Base-by-base conservation (phyloP, 441 rosid species). In the Biscutella laevigata region DNA sequence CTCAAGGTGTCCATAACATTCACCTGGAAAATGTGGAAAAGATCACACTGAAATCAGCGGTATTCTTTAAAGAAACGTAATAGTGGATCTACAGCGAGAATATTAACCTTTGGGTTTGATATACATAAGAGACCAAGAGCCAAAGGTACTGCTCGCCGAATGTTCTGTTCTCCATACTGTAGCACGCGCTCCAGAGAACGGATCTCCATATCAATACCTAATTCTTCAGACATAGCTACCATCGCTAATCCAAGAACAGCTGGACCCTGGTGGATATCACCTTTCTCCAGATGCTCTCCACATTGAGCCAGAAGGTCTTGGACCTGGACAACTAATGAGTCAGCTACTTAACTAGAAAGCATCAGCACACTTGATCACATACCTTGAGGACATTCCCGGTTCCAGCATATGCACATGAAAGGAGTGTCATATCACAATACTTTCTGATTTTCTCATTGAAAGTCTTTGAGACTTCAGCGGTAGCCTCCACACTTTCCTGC, bases 141-240 rank as follows among this genome's bases (percentile, higher is more conserved):
- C 75, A 92, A 69, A 46, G 95, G 99, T 68, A 86, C 94, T 51
- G 90, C 94, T 10, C 88, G 78, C 3, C 95, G 82, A 38, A 84
- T 74, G 74, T 82, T 82, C 50, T 78, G 95, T 62, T 92, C 95
- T 25, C 97, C 92, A 53, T 88, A 92, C 72, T 88, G 95, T 62
- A 92, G 72, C 66, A 92, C 84, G 58, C 84, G 95, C 75, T 92
- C 97, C 52, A 92, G 61, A 12, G 95, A 84, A 44, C 95, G 90
- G 56, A 92, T 84, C 52, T 78, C 94, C 97, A 92, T 92, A 64
- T 92, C 99, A 69, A 82, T 74, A 61, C 97, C 95, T 74, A 88
- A 63, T 65, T 92, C 99, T 75, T 92, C 95, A 45, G 94, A 92
- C 95, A 92, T 92, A 44, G 97, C 94, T 12, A 92, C 89, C 95